Evolutionary conservation across 495 filamentous ascomycete species (phyloP), one percentile per base, ranked within the genome.

Genomic region (Trichoderma virens): DNA sequence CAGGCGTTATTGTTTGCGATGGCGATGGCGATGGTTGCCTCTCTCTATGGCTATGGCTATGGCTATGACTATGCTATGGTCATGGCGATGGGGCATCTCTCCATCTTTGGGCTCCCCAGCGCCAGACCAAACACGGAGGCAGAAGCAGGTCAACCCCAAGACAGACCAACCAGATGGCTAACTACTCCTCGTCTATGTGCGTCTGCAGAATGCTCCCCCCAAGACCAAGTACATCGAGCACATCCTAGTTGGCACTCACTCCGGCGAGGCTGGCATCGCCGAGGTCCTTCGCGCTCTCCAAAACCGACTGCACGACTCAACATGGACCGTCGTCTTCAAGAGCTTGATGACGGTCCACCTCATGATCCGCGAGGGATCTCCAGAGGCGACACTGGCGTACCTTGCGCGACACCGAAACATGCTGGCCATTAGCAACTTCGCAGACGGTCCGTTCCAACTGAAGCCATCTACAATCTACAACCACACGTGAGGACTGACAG

Each of bases 181-280:
- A 45, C 32, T 27, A 2, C 20, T 34, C 4, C 35, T 39, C n/a
- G 62, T 67, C 70, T 31, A 72, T 65, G 43, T 31, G 43, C 56
- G 25, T 27, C 60, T 51, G 59, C 62, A 96, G 90, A 89, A 92
- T 76, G 94, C 95, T 62, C 89, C 94, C 65, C 94, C 94, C 27
- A 99, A 99, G 80, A 93, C 95, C 60, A 99, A 99, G 80, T 98
- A 99, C 79, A 93, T 99, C 78, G 95, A 99, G 74, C 91, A 97
- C 71, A 97, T 99, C 72, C 83, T 99, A 23, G 83, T 96, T 69
- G 95, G 94, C 66, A 99, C 94, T 35, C 92, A 97, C 75, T 86
- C 91, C 5, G 94, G 94, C 66, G 94, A 99, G 73, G 90, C 91
- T 18, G 94, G 95, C 64, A 92, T 99, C 59, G 95, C 88, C 51